A percentile compares a stretch with the other conserved stretches of the same genome.
phyloP scores from a whole-genome alignment of 495 filamentous ascomycete genomes.

The Annulohypoxylon bovei region DNA sequence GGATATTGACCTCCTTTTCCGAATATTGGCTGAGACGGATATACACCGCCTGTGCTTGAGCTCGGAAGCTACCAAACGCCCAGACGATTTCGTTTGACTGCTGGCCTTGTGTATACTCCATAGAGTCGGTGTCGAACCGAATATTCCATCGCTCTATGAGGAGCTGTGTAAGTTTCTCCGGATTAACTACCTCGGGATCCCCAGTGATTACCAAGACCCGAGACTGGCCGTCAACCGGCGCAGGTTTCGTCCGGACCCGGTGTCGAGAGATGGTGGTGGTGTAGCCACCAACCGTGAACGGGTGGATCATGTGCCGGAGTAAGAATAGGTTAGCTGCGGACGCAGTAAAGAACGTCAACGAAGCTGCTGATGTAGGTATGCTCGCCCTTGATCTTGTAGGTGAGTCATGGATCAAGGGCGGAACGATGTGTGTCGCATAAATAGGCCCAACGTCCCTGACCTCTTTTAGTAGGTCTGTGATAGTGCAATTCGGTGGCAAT shows the following conservation, averaged over 20 bases:
- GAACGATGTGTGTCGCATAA: conserved; percentile 45
- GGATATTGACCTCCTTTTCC: neutral
- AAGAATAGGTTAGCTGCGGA: conserved; percentile 36
- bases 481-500: conserved; percentile 39
- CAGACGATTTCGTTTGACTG: conserved; percentile 13
- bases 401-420: neutral
- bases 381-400: neutral
- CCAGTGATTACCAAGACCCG: conserved; percentile 33
- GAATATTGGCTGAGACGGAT: neutral
- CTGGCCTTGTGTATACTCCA: conserved; percentile 1
- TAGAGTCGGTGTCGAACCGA: conserved; percentile 15
- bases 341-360: conserved; percentile 50
- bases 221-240: conserved; percentile 4
- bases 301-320: neutral
- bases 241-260: conserved; percentile 2
- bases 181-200: conserved; percentile 15
- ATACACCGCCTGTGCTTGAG: conserved; percentile 17
- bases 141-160: conserved; percentile 7
- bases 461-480: conserved; percentile 28
- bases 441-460: conserved; percentile 48
- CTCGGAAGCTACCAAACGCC: conserved; percentile 36
- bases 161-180: neutral
- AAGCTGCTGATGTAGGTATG: conserved; percentile 43
- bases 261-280: conserved; percentile 8
- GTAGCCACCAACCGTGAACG: conserved; percentile 13